Evolutionary conservation across 768 basidiomycete species (phyloP).

Genomic region (Solioccasus polychromus): DNA sequence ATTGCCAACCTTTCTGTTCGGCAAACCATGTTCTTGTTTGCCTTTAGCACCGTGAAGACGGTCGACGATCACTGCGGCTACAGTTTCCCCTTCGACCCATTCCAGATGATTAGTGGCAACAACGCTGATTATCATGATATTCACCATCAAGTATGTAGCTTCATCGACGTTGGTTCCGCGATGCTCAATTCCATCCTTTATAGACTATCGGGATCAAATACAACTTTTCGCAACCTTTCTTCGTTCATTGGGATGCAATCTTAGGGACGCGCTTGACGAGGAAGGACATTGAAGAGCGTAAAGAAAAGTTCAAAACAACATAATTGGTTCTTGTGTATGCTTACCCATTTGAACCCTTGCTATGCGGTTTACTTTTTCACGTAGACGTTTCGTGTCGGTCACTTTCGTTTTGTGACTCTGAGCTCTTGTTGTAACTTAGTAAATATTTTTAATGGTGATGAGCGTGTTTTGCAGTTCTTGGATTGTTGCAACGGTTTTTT

Average conservation of each 20-base stretch:
- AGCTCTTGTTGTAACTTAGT: constrained; percentile 26
- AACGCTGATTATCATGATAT: constrained; percentile 98
- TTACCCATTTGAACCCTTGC: not conserved
- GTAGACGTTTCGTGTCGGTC: not conserved
- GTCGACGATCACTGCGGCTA: constrained; percentile 97
- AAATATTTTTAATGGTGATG: too few relatives aligned
- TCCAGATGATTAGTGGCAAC: constrained; percentile 82
- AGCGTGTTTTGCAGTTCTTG: too few relatives aligned
- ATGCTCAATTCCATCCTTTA: constrained; percentile 1
- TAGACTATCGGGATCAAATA: constrained; percentile 79
- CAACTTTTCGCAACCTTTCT: constrained; percentile 96
- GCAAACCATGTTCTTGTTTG: constrained; percentile 83
- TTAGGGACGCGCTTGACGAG: constrained; percentile 84
- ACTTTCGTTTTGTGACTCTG: not conserved
- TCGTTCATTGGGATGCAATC: constrained; percentile 88
- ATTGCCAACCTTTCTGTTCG: constrained; percentile 68
- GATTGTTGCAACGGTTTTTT: too few relatives aligned
- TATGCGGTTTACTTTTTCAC: not conserved
- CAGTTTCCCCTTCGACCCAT: constrained; percentile 83
- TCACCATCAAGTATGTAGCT: constrained; percentile 76
- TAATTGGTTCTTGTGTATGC: not conserved
- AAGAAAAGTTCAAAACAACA: constrained; percentile 31
- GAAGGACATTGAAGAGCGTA: constrained; percentile 56
- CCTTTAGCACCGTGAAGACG: constrained; percentile 83
- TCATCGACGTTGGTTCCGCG: not conserved